These are phyloP conservation scores for Neurospora hispaniola DNA, from an alignment of 495 filamentous ascomycete genomes.

Conservation along the genomic window DNA sequence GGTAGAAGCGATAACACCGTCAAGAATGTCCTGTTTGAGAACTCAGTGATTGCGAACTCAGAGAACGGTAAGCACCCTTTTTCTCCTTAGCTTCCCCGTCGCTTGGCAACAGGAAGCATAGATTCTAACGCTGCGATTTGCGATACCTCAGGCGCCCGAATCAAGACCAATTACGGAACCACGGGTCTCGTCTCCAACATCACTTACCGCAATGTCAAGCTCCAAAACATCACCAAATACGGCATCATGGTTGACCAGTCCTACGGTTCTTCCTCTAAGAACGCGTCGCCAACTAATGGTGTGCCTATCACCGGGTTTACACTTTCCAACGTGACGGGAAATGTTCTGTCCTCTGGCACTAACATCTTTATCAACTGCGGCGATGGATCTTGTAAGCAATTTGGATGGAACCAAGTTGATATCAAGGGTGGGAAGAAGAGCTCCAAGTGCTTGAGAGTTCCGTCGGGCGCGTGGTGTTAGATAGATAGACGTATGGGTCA, in stretches of 20 bases:
- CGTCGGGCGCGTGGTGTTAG: neutral
- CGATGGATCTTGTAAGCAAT: conserved; percentile 33
- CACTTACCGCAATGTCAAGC: conserved; percentile 53
- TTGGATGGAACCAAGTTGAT: conserved; percentile 37
- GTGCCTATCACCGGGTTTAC: conserved; percentile 51
- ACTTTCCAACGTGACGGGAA: conserved; percentile 41
- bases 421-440: conserved; percentile 40
- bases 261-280: conserved; percentile 58
- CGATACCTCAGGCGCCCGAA: conserved; percentile 31
- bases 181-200: conserved; percentile 48
- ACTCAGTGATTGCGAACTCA: conserved; percentile 39
- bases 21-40: conserved; percentile 28
- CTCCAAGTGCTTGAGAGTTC: conserved; percentile 25
- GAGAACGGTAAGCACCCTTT: conserved; percentile 29
- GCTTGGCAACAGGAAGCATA: neutral
- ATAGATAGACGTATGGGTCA: neutral
- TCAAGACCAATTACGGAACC: conserved; percentile 51
- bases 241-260: conserved; percentile 62
- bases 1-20: conserved; percentile 52
- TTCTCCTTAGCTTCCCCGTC: no score
- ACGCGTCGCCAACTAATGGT: conserved; percentile 41
- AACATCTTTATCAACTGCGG: conserved; percentile 47
- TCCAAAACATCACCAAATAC: conserved; percentile 47
- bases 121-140: neutral
- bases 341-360: conserved; percentile 31